Conservation (phyloP, 2,329 filamentous ascomycete species). For the Cadophora gregata region DNA sequence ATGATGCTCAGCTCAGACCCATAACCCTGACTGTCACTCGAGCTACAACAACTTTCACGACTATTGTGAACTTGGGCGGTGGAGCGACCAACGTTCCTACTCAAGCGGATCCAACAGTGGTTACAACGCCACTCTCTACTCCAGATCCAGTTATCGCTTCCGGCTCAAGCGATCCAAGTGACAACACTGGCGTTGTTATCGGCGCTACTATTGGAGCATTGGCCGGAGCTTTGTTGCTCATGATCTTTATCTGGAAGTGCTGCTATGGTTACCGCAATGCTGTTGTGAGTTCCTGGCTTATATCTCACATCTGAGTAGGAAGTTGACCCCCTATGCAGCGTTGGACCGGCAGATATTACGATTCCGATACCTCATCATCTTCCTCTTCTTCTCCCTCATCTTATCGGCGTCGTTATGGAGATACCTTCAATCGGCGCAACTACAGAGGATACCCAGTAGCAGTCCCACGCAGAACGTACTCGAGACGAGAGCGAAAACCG, state of each 20-base stretch:
- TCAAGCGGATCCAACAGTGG: background rate
- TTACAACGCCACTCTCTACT: background rate
- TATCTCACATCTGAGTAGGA: background rate
- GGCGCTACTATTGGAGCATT: constrained; percentile 38
- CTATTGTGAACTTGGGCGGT: constrained; percentile 22
- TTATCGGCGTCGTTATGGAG: background rate
- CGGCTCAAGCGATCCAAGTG: constrained; percentile 16
- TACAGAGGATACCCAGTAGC: background rate
- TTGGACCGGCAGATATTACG: constrained; percentile 16
- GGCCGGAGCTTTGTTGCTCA: constrained; percentile 43
- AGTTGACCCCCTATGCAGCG: background rate
- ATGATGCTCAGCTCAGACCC: constrained; percentile 8
- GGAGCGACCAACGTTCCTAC: constrained; percentile 13
- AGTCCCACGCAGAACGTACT: background rate
- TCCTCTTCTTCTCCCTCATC: background rate
- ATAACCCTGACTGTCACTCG: constrained; percentile 27
- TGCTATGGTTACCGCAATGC: constrained; percentile 13
- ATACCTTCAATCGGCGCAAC: background rate
- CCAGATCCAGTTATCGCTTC: background rate
- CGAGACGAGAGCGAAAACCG: constrained; percentile 9
- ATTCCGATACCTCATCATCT: constrained; percentile 21
- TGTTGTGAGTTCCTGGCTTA: background rate
- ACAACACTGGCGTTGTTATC: constrained; percentile 22
- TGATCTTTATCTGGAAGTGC: constrained; percentile 31
- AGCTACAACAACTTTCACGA: constrained; percentile 24